Evolutionary conservation across 345 rosid genomes (phyloP).

Genomic region (Moringa oleifera): DNA sequence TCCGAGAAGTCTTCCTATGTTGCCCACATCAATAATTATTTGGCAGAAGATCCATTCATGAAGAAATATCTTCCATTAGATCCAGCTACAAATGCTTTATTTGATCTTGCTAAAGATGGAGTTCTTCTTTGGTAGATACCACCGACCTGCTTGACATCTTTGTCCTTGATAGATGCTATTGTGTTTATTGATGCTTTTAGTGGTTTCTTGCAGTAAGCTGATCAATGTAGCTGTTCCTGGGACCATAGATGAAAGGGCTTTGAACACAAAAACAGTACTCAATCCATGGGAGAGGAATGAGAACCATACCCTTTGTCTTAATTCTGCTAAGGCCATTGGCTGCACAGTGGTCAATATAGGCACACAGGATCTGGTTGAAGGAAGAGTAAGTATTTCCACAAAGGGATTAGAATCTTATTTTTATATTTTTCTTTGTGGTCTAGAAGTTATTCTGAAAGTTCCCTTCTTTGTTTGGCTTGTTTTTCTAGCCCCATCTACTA

Average conservation of each 20-base stretch:
- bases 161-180: background rate
- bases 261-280: slow-evolving; percentile 71
- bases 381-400: slow-evolving; percentile 57
- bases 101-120: slow-evolving; percentile 86
- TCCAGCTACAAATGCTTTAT: slow-evolving; percentile 69
- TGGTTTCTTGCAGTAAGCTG: slow-evolving; percentile 69
- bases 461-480: slow-evolving; percentile 8
- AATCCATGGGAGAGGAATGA: slow-evolving; percentile 99
- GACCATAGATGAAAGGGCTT: slow-evolving; percentile 97
- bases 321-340: slow-evolving; percentile 98
- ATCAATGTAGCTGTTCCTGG: slow-evolving; percentile 97
- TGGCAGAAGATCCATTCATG: slow-evolving; percentile 85
- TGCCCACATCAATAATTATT: slow-evolving; percentile 70
- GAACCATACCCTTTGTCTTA: slow-evolving; percentile 93
- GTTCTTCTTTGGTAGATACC: slow-evolving; percentile 82
- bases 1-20: slow-evolving; percentile 95
- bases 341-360: slow-evolving; percentile 98
- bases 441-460: slow-evolving; percentile 10
- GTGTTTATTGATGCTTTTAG: slow-evolving; percentile 16
- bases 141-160: background rate
- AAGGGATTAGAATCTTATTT: background rate
- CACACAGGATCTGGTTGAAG: slow-evolving; percentile 88
- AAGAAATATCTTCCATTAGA: slow-evolving; percentile 74
- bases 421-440: slow-evolving; percentile 10
- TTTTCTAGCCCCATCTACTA: slow-evolving; percentile 77